Percentiles rank a stretch among this genome's conserved stretches.
Evolutionary conservation across 1,284 basidiomycete species (phyloP).

Genomic region (Malassezia pachydermatis): DNA sequence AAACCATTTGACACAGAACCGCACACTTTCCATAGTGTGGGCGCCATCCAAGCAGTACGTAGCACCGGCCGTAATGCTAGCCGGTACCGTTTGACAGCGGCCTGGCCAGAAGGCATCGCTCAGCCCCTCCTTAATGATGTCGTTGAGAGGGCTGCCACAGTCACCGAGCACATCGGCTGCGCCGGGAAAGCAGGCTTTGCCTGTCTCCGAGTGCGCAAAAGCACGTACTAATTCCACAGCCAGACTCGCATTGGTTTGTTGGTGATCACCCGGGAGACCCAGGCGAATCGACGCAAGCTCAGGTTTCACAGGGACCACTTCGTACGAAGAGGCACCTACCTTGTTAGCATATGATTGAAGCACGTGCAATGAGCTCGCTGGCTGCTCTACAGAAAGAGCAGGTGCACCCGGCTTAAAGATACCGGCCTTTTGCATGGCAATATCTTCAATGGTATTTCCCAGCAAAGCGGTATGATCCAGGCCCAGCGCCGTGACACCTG

Average conservation of each 20-base stretch:
- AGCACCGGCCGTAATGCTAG: slow-evolving; percentile 49
- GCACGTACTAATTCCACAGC: slow-evolving; percentile 65
- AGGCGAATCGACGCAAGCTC: slow-evolving; percentile 56
- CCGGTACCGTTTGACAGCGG: slow-evolving; percentile 74
- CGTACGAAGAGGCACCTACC: slow-evolving; percentile 50
- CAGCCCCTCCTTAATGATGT: slow-evolving; percentile 15
- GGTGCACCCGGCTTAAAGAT: slow-evolving; percentile 87
- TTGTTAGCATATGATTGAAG: slow-evolving; percentile 48
- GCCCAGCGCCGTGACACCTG: slow-evolving; percentile 80
- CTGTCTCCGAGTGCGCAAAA: slow-evolving; percentile 57
- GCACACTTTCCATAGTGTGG: slow-evolving; percentile 82
- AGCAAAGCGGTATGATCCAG: slow-evolving; percentile 86
- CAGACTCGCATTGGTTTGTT: slow-evolving; percentile 77
- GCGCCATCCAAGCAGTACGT: slow-evolving; percentile 93
- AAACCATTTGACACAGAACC: slow-evolving; percentile 77
- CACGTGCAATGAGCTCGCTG: slow-evolving; percentile 59
- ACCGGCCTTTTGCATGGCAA: slow-evolving; percentile 90
- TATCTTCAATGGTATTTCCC: slow-evolving; percentile 78
- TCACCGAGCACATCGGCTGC: slow-evolving; percentile 3
- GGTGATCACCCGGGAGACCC: slow-evolving; percentile 82
- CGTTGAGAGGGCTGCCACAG: slow-evolving; percentile 29
- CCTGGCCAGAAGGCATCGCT: slow-evolving; percentile 78
- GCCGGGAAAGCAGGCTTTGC: slow-evolving; percentile 22
- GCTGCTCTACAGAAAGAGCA: slow-evolving; percentile 74
- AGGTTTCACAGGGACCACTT: slow-evolving; percentile 3